phyloP scores from a whole-genome alignment of 2,329 filamentous ascomycete genomes.

The Leptographium procerum region DNA sequence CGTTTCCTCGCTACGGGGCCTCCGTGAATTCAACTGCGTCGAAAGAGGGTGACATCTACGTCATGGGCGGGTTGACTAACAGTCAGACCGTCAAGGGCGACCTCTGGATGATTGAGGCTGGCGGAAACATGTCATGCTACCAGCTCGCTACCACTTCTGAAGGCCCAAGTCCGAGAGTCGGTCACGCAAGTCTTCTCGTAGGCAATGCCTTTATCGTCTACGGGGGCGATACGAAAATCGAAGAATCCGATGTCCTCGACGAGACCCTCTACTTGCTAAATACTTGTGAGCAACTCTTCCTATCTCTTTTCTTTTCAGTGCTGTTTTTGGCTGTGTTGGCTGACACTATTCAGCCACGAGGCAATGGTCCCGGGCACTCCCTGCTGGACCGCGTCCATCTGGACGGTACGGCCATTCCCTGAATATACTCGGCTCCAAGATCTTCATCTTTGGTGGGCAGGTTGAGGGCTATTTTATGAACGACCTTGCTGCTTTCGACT shows the following conservation, averaged over 20 bases:
- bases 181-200: slow-evolving; percentile 85
- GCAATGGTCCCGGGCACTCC: slow-evolving; percentile 92
- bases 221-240: slow-evolving; percentile 94
- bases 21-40: slow-evolving; percentile 87
- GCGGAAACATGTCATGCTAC: slow-evolving; percentile 78
- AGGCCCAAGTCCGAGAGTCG: slow-evolving; percentile 87
- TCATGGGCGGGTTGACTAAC: slow-evolving; percentile 95
- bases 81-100: slow-evolving; percentile 94
- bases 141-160: slow-evolving; percentile 86
- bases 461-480: slow-evolving; percentile 98
- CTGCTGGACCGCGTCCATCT: slow-evolving; percentile 71
- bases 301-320: too few relatives aligned
- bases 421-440: slow-evolving; percentile 92
- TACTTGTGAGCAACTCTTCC: slow-evolving; percentile 56
- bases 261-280: slow-evolving; percentile 95
- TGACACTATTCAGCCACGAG: slow-evolving; percentile 59
- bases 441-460: slow-evolving; percentile 95
- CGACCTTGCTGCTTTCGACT: slow-evolving; percentile 85
- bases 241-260: slow-evolving; percentile 81
- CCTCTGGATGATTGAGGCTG: slow-evolving; percentile 94
- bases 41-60: slow-evolving; percentile 93
- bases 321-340: background rate
- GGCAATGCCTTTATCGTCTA: slow-evolving; percentile 99
- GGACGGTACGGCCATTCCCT: slow-evolving; percentile 93
- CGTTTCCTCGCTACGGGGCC: slow-evolving; percentile 93